Percentiles rank a stretch among this genome's conserved stretches.
phyloP scores from a whole-genome alignment of 352 stramenopile genomes.

The Phytopythium montanum region DNA sequence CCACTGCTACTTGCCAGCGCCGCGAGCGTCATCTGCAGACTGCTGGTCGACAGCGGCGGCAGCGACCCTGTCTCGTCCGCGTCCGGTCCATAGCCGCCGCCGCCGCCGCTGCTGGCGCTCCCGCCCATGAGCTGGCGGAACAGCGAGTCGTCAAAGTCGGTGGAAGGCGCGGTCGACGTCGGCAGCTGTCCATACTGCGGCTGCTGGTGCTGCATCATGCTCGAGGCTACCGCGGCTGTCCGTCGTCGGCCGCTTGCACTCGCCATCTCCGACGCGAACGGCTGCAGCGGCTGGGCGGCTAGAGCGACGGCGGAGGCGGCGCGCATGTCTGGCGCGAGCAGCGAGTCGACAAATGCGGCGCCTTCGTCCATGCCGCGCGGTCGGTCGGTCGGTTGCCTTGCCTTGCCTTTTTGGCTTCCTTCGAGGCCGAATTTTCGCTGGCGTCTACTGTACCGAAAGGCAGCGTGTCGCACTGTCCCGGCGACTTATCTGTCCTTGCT shows the following conservation, averaged over 20 bases:
- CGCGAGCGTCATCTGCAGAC: slow-evolving; percentile 7
- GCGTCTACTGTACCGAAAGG: neutral
- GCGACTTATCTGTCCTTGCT: neutral
- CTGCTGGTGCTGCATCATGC: neutral
- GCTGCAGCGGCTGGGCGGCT: neutral
- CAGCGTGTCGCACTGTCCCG: neutral
- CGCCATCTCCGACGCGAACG: slow-evolving; percentile 10
- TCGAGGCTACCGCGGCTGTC: neutral
- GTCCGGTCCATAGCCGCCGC: neutral
- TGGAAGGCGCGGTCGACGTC: slow-evolving; percentile 11
- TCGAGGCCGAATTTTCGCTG: neutral
- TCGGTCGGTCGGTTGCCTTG: neutral
- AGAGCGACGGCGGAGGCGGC: slow-evolving; percentile 12
- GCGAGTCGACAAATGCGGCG: slow-evolving; percentile 70
- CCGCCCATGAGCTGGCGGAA: slow-evolving; percentile 38
- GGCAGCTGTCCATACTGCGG: neutral
- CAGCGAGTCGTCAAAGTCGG: slow-evolving; percentile 36
- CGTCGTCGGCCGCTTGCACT: neutral
- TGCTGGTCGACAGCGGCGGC: slow-evolving; percentile 6
- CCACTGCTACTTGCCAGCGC: slow-evolving; percentile 5
- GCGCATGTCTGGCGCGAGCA: slow-evolving; percentile 50
- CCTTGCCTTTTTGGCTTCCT: too few relatives aligned
- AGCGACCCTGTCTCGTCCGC: slow-evolving; percentile 2
- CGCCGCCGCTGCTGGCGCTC: neutral
- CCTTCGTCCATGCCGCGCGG: slow-evolving; percentile 42